Base-by-base conservation (phyloP, 169 alveolate species). In the Plasmodium inui region DNA sequence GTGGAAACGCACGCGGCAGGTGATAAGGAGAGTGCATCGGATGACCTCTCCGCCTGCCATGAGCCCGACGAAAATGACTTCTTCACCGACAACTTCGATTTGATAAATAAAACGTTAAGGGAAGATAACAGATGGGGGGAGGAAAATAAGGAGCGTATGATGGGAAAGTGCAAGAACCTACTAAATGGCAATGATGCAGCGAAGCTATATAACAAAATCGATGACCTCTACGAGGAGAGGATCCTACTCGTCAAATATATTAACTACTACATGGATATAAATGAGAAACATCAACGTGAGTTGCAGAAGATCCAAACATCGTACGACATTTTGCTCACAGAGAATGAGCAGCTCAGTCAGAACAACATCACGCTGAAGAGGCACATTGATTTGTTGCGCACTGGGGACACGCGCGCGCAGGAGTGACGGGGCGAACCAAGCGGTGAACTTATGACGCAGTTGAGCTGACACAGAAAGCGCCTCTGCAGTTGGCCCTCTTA, bases 361-460 rank as follows among this genome's bases (percentile, higher is more conserved):
- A 90, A 90, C 83, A 81, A 61, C 53, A 90, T 80, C n/a, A 90
- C 82, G 14, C 32, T 90, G 39, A 90, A 81, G 55, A 76, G 44
- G 41, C 93, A 76, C 46, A 53, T 85, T 5, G 70, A 85, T 50
- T 46, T 85, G 37, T 44, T 73, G 26, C 53, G 46, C 19, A 6
- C n/a, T 1, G 73, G 73, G 41, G 82, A 28, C 28, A 81, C 86
- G 41, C 46, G 1, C 28, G 26, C 37, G 83, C 74, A 57, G 73
- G 74, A 26, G 34, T 19, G 37, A 61, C 5, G 34, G 17, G 71
- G 22, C 12, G 0, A 61, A 0, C 8, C 1, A 26, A 19, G 14
- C 9, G 17, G 32, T 2, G 37, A 8, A 26, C 74, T 12, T 19
- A n/a, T 1, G n/a, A 44, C n/a, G n/a, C 55, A n/a, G 2, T 0